Conservation (phyloP, 2,329 filamentous ascomycete species). For the Pestalotiopsis sp. region DNA sequence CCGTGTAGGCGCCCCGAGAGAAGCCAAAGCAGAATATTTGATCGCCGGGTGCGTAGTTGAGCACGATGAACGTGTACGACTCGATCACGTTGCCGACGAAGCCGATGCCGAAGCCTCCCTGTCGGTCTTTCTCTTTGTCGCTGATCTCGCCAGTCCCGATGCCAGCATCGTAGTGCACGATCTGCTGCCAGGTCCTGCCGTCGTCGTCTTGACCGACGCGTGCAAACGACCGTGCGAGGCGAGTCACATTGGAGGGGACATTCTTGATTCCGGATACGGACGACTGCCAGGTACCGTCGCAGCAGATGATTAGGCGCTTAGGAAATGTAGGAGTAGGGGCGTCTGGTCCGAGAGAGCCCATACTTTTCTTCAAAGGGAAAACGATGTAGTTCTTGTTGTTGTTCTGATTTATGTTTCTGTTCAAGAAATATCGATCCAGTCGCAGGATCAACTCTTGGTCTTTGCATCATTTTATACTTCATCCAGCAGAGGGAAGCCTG, state of each 20-base stretch:
- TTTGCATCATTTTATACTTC: neutral
- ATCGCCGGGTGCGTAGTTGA: slow-evolving; percentile 40
- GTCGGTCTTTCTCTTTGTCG: slow-evolving; percentile 23
- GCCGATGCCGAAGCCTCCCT: slow-evolving; percentile 17
- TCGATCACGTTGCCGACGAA: slow-evolving; percentile 26
- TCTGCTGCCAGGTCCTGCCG: slow-evolving; percentile 31
- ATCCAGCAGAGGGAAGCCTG: neutral
- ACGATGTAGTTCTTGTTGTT: neutral
- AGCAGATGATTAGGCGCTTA: slow-evolving; percentile 19
- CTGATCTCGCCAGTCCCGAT: slow-evolving; percentile 46
- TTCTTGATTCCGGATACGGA: slow-evolving; percentile 22
- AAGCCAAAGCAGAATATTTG: slow-evolving; percentile 41
- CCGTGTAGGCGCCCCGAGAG: slow-evolving; percentile 43
- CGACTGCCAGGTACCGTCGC: slow-evolving; percentile 25
- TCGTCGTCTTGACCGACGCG: slow-evolving; percentile 38
- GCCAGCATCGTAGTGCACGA: slow-evolving; percentile 21
- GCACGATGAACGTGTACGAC: slow-evolving; percentile 40
- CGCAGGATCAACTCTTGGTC: neutral
- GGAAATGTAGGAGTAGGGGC: neutral
- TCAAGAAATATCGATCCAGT: neutral
- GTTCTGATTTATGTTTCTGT: neutral
- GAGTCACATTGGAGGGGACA: slow-evolving; percentile 26
- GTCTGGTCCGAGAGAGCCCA: neutral
- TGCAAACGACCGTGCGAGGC: slow-evolving; percentile 22
- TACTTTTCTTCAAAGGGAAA: neutral